These are phyloP conservation scores for Ensete ventricosum DNA, from an alignment of 176 grass and related monocot genomes.

Conservation along the genomic window DNA sequence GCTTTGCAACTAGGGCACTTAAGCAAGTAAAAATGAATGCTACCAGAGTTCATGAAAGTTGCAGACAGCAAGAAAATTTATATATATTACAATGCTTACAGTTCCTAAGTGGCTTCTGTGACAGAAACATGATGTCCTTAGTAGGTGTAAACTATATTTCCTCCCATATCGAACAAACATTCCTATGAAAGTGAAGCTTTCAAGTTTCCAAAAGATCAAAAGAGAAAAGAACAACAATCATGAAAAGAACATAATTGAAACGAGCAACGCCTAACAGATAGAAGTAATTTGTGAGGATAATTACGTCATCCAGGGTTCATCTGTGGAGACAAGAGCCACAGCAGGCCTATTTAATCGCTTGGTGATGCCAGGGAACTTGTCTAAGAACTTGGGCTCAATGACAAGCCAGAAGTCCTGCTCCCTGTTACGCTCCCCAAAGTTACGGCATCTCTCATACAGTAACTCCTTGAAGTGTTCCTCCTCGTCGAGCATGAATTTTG, in stretches of 20 bases:
- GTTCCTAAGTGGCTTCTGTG: no score
- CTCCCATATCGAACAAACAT: neutral
- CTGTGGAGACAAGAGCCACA: slow-evolving; percentile 75
- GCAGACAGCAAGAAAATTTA: no score
- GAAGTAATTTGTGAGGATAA: neutral
- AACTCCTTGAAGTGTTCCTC: slow-evolving; percentile 98
- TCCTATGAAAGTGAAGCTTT: neutral
- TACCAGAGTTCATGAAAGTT: no score
- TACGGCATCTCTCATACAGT: slow-evolving; percentile 45
- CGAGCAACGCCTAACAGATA: neutral
- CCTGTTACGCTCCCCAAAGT: slow-evolving; percentile 61
- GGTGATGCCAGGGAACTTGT: slow-evolving; percentile 66
- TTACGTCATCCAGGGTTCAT: slow-evolving; percentile 87
- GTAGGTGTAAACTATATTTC: no score
- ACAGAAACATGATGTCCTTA: no score
- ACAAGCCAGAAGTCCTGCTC: slow-evolving; percentile 91
- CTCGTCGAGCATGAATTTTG: slow-evolving; percentile 95
- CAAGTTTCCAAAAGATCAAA: neutral
- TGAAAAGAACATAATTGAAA: neutral
- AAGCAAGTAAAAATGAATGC: no score
- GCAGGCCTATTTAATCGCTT: slow-evolving; percentile 75
- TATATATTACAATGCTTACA: no score
- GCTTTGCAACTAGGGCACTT: no score
- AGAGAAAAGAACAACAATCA: neutral
- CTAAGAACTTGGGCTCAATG: slow-evolving; percentile 80